Base-by-base conservation (phyloP, 2,329 filamentous ascomycete genomes). In the Aspergillus oerlinghausenensis region DNA sequence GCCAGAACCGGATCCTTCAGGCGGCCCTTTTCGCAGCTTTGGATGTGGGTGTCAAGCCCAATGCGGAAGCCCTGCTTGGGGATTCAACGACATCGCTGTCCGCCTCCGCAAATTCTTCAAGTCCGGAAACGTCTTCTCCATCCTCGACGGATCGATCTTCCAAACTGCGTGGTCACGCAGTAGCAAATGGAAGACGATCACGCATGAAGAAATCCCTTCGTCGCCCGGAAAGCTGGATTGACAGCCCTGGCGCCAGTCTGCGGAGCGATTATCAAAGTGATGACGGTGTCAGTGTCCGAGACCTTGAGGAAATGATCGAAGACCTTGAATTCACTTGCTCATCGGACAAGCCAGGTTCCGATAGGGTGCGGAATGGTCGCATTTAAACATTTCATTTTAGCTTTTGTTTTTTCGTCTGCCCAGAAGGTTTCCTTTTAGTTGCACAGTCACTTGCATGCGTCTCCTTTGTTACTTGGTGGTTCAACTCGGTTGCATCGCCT, bases 1-100 rank as follows among this genome's bases (percentile, higher is more conserved):
- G 71, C 14, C 75, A 77, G 51, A 77, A 77, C 61, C 71, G 72
- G 54, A 68, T 76, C 52, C 71, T 77, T 10, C 74, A 75, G 38
- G 74, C 75, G 5, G 75, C 75, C 35, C 68, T 77, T 9, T 59
- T 75, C 32, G 73, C 74, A 1, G 73, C 74, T 5, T 61, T 77
- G 28, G 72, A 76, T 52, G 70, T 70, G 5, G 72, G 72, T 6
- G 67, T 66, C 29, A 73, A 71, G 45, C 67, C 65, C 19, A 67
- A 67, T 42, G 54, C 68, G 3, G 66, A 70, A 8, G 61, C 63
- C 42, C 51, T 72, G 21, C 60, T 63, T 11, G 59, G 63, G 11
- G 65, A 65, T 2, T 63, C 62, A 26, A 55, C 55, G n/a, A 52
- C 63, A 4, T 60, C 68, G 6, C 55, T 65, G 19, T 62, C 58